Evolutionary conservation across 768 basidiomycete species (phyloP).

Genomic region (Cyathus striatus): DNA sequence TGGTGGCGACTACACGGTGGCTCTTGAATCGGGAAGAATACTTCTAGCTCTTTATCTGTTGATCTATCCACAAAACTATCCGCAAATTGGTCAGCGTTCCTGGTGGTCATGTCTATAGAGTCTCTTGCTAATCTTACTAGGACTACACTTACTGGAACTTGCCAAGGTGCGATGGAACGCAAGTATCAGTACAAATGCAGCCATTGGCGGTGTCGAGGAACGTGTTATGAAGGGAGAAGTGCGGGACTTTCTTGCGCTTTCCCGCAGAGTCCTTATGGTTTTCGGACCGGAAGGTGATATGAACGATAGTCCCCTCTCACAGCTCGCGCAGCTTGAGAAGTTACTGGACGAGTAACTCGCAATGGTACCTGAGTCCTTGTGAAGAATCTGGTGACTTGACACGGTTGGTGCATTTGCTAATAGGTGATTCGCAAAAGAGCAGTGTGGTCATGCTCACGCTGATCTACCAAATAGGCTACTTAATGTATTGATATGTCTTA

Average conservation of each 20-base stretch:
- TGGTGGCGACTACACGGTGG: slow-evolving; percentile 49
- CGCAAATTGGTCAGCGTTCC: slow-evolving; percentile 63
- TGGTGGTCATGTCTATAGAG: not conserved
- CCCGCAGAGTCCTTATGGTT: slow-evolving; percentile 34
- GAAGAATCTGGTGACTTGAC: no score
- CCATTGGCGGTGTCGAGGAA: slow-evolving; percentile 9
- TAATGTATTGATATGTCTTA: no score
- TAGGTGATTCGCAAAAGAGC: no score
- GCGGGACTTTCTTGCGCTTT: slow-evolving; percentile 32
- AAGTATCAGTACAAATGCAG: slow-evolving; percentile 26
- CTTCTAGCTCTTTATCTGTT: slow-evolving; percentile 63
- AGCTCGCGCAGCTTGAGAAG: slow-evolving; percentile 39
- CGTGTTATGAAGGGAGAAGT: slow-evolving; percentile 20
- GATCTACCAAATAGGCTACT: no score
- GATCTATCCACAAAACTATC: slow-evolving; percentile 73
- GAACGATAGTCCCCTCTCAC: slow-evolving; percentile 52
- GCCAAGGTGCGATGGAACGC: slow-evolving; percentile 78
- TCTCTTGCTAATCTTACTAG: slow-evolving; percentile 29
- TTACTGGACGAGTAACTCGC: slow-evolving; percentile 24
- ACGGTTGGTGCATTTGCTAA: no score
- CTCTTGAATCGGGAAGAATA: slow-evolving; percentile 48
- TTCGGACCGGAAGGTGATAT: slow-evolving; percentile 63
- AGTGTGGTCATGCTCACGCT: no score
- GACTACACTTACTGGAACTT: slow-evolving; percentile 71
- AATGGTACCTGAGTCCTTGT: not conserved